Percentiles rank a stretch among this genome's conserved stretches.
These are phyloP conservation scores for Falciphora oryzae DNA, from an alignment of 2,329 filamentous ascomycete species.

Conservation along the genomic window DNA sequence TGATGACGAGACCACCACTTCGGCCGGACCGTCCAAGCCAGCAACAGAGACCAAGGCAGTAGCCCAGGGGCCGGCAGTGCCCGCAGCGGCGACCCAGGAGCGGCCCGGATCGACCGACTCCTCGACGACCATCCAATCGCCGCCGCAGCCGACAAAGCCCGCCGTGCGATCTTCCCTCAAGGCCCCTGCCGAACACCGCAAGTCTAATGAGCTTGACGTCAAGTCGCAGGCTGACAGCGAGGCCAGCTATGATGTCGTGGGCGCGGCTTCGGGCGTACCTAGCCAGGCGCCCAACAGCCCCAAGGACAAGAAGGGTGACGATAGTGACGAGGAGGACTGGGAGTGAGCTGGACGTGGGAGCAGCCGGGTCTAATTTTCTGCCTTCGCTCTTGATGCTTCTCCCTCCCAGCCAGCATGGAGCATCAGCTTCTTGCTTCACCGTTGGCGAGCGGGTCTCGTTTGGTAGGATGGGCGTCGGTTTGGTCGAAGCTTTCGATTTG, in stretches of 20 bases:
- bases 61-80: conserved; percentile 22
- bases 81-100: conserved; percentile 11
- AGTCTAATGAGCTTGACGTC: conserved; percentile 66
- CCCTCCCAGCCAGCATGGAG: neutral
- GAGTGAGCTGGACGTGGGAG: conserved; percentile 40
- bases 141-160: conserved; percentile 25
- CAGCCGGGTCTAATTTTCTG: conserved; percentile 11
- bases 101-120: conserved; percentile 48
- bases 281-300: conserved; percentile 71
- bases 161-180: conserved; percentile 41
- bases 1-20: conserved; percentile 14
- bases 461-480: conserved; percentile 17
- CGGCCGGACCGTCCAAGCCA: conserved; percentile 21
- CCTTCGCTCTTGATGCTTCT: neutral
- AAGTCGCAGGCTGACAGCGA: conserved; percentile 91
- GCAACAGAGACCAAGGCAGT: conserved; percentile 22
- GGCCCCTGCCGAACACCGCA: conserved; percentile 54
- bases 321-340: conserved; percentile 72
- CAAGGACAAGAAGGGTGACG: conserved; percentile 49
- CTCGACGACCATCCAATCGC: conserved; percentile 55
- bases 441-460: neutral
- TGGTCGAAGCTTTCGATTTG: conserved; percentile 6
- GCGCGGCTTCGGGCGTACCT: conserved; percentile 65
- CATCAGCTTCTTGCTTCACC: neutral
- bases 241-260: conserved; percentile 91